A percentile compares a stretch with the other conserved stretches of the same genome.
These are phyloP conservation scores for Candida easanensis DNA, from an alignment of 805 yeast genomes.

Conservation along the genomic window DNA sequence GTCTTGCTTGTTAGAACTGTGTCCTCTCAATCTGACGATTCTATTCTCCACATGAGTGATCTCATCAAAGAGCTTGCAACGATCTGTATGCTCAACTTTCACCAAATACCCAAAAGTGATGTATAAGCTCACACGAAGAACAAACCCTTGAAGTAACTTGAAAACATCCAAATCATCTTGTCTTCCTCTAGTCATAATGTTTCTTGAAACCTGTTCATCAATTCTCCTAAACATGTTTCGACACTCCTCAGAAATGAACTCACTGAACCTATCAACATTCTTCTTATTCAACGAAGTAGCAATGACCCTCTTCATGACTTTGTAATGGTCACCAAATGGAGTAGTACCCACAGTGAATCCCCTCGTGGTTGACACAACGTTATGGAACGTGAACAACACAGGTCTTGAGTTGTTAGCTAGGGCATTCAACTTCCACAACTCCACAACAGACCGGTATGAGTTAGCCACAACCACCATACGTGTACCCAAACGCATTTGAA, in stretches of 20 bases:
- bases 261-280: slow-evolving; percentile 31
- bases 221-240: slow-evolving; percentile 28
- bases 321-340: slow-evolving; percentile 49
- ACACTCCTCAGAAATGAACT: slow-evolving; percentile 39
- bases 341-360: slow-evolving; percentile 67
- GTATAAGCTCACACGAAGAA: slow-evolving; percentile 46
- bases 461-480: slow-evolving; percentile 63
- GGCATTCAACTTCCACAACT: slow-evolving; percentile 51
- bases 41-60: slow-evolving; percentile 54
- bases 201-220: slow-evolving; percentile 6
- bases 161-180: slow-evolving; percentile 39
- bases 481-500: slow-evolving; percentile 62
- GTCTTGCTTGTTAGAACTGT: slow-evolving; percentile 53
- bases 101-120: slow-evolving; percentile 52
- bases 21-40: slow-evolving; percentile 57
- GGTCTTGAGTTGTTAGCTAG: slow-evolving; percentile 67
- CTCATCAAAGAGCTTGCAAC: slow-evolving; percentile 41
- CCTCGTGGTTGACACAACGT: slow-evolving; percentile 50
- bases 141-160: slow-evolving; percentile 45
- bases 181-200: slow-evolving; percentile 1
- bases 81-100: slow-evolving; percentile 38
- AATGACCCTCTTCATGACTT: slow-evolving; percentile 46
- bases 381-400: slow-evolving; percentile 62
- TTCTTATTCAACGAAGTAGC: slow-evolving; percentile 40
- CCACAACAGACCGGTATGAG: slow-evolving; percentile 50